Evolutionary conservation across 768 basidiomycete genomes (phyloP).

Genomic region (Kwoniella sp.): DNA sequence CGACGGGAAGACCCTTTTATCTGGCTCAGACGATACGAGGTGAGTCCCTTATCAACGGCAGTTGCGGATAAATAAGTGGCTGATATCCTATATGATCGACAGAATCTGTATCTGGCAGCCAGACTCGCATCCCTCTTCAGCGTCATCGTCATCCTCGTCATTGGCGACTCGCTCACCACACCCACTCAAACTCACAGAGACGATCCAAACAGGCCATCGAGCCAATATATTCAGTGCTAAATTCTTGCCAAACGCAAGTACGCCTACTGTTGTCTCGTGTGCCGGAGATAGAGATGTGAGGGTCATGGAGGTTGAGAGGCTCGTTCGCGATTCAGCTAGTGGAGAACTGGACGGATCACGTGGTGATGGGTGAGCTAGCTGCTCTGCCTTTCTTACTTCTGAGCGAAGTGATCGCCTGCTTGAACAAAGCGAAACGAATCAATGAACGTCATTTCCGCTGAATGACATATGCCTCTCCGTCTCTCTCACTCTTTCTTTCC

Average conservation of each 20-base stretch:
- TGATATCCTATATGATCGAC: neutral
- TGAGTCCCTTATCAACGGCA: too few species aligned
- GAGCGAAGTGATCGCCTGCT: too few species aligned
- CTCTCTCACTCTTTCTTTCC: too few species aligned
- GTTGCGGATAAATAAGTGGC: neutral
- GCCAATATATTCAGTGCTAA: constrained; percentile 84
- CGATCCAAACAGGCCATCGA: constrained; percentile 76
- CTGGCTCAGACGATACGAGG: constrained; percentile 54
- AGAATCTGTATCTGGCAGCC: constrained; percentile 80
- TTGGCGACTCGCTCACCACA: constrained; percentile 33
- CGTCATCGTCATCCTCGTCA: constrained; percentile 24
- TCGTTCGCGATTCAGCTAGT: constrained; percentile 47
- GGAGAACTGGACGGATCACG: constrained; percentile 27
- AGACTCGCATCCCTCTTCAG: constrained; percentile 53
- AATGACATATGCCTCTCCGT: too few species aligned
- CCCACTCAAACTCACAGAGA: constrained; percentile 67
- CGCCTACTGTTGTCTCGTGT: constrained; percentile 69
- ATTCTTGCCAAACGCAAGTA: constrained; percentile 67
- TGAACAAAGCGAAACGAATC: too few species aligned
- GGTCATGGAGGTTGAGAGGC: constrained; percentile 68
- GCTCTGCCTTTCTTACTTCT: neutral
- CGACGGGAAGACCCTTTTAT: constrained; percentile 50
- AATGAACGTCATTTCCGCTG: too few species aligned
- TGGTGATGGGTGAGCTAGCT: constrained; percentile 45
- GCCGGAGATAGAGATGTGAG: constrained; percentile 69